Base-by-base conservation (phyloP, 225 moss, liverwort and hornwort genomes). In the Sphagnum contortum region DNA sequence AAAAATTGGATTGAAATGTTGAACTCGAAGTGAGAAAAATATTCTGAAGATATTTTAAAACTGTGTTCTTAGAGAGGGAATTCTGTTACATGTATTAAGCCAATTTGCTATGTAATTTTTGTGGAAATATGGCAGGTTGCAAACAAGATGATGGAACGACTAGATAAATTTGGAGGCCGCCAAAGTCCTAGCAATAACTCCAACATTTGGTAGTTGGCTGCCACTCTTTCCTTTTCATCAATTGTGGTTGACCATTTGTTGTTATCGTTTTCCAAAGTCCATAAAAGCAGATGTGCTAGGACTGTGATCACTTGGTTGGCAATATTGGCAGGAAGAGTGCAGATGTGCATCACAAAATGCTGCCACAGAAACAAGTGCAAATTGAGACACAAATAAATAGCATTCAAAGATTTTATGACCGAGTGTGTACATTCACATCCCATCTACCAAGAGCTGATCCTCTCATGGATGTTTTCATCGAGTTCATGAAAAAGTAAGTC, bases 381-480 rank as follows among this genome's bases (percentile, higher is more conserved):
- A 80, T 74, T 72, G 88, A 92, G 68, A 71, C 83, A 29, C 81
- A 67, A 72, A 72, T 83, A 3, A 69, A 78, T 3, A 79, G 80
- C 3, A 70, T 96, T 70, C 81, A 81, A 49, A 75, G 88, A 56
- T 92, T 96, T 65, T 96, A 89, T 70, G 85, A 92, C 29, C 88
- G 87, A 66, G 87, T 96, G 10, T 85, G 88, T 64, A 76, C 79
- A 63, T 92, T 90, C 64, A 79, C 83, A 5, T 63, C 74, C 61
- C 83, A 92, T 66, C 96, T 87, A 70, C 85, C 85, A 48, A 77
- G 70, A 71, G 92, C 92, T 0, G 92, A 96, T 71, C 96, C 96
- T 6, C 72, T 96, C 14, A 75, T 96, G 79, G 96, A 90, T 57
- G 80, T 96, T 61, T 80, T 96, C 47, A 64, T 92, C 13, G 90